A percentile compares a stretch with the other conserved stretches of the same genome.
phyloP scores from a whole-genome alignment of 2,329 filamentous ascomycete genomes.

The Fusarium sp. region DNA sequence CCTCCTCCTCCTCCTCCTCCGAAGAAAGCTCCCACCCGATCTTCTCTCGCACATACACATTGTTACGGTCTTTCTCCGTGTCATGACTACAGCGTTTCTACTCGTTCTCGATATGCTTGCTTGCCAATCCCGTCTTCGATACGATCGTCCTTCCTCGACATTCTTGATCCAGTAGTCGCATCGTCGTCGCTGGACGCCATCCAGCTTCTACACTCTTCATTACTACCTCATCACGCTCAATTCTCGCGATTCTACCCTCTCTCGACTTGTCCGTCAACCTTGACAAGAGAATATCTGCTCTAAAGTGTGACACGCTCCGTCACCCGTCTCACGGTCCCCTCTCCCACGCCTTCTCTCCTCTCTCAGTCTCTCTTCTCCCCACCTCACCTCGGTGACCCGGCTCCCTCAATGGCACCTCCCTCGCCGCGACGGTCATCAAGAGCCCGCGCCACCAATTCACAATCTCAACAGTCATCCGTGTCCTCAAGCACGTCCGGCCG shows the following conservation, averaged over 20 bases:
- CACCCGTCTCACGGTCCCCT: neutral
- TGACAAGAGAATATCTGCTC: slow-evolving; percentile 1
- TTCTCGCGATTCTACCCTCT: slow-evolving; percentile 33
- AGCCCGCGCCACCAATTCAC: slow-evolving; percentile 84
- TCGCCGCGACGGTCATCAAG: slow-evolving; percentile 91
- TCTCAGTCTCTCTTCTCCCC: slow-evolving; percentile 47
- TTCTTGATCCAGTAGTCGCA: slow-evolving; percentile 45
- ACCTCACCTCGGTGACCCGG: slow-evolving; percentile 50
- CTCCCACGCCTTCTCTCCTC: slow-evolving; percentile 22
- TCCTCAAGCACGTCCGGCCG: slow-evolving; percentile 85
- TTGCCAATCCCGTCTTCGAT: slow-evolving; percentile 47
- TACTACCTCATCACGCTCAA: slow-evolving; percentile 37
- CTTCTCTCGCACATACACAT: slow-evolving; percentile 41
- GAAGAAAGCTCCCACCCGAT: slow-evolving; percentile 51
- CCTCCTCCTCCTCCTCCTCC: slow-evolving; percentile 38
- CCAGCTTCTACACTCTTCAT: slow-evolving; percentile 37
- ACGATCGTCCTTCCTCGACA: slow-evolving; percentile 41
- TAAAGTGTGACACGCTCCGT: slow-evolving; percentile 19
- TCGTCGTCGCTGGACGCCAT: slow-evolving; percentile 31
- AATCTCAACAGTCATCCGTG: slow-evolving; percentile 83
- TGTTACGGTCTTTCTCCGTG: slow-evolving; percentile 36
- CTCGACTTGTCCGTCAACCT: slow-evolving; percentile 18
- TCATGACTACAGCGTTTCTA: slow-evolving; percentile 42
- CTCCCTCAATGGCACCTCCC: slow-evolving; percentile 70
- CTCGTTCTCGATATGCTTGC: slow-evolving; percentile 48